Evolutionary conservation across 371 early-diverging fungal species (phyloP).

Genomic region (Apophysomyces variabilis): DNA sequence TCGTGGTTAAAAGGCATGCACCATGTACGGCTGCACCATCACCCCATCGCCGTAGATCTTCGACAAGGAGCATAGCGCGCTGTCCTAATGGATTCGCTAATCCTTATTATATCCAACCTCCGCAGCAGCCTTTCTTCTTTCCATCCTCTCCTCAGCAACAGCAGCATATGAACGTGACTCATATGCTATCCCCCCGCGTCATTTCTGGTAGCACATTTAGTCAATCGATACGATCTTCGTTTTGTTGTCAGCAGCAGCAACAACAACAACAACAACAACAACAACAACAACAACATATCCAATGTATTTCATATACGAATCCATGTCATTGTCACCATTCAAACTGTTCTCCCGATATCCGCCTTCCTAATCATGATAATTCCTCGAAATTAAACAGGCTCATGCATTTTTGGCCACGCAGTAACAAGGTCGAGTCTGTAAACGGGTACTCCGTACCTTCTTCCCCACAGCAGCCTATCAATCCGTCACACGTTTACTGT

Average conservation of each 20-base stretch:
- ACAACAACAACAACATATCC: slow-evolving; percentile 1
- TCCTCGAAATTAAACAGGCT: slow-evolving; percentile 19
- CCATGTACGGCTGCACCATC: neutral
- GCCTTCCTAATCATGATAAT: neutral
- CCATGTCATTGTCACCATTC: slow-evolving; percentile 4
- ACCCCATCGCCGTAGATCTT: slow-evolving; percentile 3
- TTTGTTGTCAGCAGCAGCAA: slow-evolving; percentile 4
- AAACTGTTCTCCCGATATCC: neutral
- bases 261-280: slow-evolving; percentile 6
- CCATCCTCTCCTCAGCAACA: neutral
- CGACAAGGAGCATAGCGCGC: neutral
- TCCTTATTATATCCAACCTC: neutral
- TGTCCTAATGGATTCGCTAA: slow-evolving; percentile 4
- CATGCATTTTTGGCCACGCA: slow-evolving; percentile 26
- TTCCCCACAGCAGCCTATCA: neutral
- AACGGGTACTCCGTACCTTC: neutral
- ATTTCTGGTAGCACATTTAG: slow-evolving; percentile 6
- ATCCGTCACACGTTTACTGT: neutral
- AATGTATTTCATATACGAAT: slow-evolving; percentile 1
- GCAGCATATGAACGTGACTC: slow-evolving; percentile 18
- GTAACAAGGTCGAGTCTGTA: slow-evolving; percentile 4
- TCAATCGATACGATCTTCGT: neutral
- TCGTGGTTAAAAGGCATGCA: neutral
- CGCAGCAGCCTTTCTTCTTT: slow-evolving; percentile 2
- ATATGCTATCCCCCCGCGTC: slow-evolving; percentile 25